phyloP scores from a whole-genome alignment of 2,329 filamentous ascomycete genomes.

The Calonectria hongkongensis region DNA sequence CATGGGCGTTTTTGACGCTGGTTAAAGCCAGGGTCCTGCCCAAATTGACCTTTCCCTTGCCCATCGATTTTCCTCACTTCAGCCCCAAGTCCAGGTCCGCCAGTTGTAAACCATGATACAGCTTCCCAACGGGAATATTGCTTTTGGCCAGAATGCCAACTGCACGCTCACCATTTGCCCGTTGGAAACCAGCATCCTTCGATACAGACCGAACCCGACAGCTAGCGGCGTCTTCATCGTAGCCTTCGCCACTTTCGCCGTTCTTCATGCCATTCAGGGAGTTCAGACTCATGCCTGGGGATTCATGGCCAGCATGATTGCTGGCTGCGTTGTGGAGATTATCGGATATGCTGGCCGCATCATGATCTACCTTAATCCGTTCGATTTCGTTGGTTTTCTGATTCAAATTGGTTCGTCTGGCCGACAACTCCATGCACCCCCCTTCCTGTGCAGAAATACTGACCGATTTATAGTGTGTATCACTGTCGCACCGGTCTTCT shows the following conservation, averaged over 20 bases:
- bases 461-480: conserved; percentile 46
- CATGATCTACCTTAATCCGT: conserved; percentile 72
- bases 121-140: too few relatives aligned
- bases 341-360: conserved; percentile 76
- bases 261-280: conserved; percentile 62
- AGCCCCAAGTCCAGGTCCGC: too few relatives aligned
- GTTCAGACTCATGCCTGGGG: conserved; percentile 62
- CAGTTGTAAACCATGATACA: too few relatives aligned
- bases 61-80: too few relatives aligned
- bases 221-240: conserved; percentile 68
- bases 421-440: background rate
- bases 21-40: too few relatives aligned
- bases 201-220: conserved; percentile 63
- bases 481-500: conserved; percentile 48
- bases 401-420: conserved; percentile 72
- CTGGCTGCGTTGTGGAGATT: conserved; percentile 72
- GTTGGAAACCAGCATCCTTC: conserved; percentile 62
- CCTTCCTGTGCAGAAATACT: background rate
- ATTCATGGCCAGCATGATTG: conserved; percentile 67
- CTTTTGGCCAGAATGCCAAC: conserved; percentile 65
- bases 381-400: conserved; percentile 73
- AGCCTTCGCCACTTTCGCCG: conserved; percentile 65
- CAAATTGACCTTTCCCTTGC: too few relatives aligned
- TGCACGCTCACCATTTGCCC: conserved; percentile 69
- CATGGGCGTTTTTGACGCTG: too few relatives aligned